phyloP scores from a whole-genome alignment of 768 basidiomycete species.

The Macrocybe gigantea region DNA sequence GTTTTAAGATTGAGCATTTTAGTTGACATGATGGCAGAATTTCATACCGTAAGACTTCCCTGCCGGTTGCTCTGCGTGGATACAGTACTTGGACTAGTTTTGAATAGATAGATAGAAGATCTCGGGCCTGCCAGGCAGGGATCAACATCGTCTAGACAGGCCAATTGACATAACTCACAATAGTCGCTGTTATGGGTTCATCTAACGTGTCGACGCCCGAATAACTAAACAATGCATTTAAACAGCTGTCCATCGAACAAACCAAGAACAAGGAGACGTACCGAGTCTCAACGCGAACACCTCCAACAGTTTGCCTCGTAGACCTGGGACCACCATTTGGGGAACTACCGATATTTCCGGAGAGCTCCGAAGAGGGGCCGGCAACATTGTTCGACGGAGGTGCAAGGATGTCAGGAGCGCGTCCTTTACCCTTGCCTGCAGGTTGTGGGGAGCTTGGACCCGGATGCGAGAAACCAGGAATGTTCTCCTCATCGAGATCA shows the following conservation, averaged over 20 bases:
- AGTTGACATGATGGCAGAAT: neutral
- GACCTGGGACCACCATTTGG: slow-evolving; percentile 32
- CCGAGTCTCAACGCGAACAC: slow-evolving; percentile 86
- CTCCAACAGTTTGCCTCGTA: slow-evolving; percentile 69
- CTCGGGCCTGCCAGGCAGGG: slow-evolving; percentile 57
- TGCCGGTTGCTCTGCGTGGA: slow-evolving; percentile 65
- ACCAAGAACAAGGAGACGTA: slow-evolving; percentile 23
- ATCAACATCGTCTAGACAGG: slow-evolving; percentile 3
- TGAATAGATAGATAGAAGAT: slow-evolving; percentile 83
- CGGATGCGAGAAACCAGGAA: slow-evolving; percentile 75
- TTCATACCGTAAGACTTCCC: slow-evolving; percentile 68
- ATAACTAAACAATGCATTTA: slow-evolving; percentile 38
- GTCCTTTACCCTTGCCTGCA: slow-evolving; percentile 66
- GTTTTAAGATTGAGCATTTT: neutral
- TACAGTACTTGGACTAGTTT: slow-evolving; percentile 94
- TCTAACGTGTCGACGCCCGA: slow-evolving; percentile 87
- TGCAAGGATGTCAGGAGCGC: slow-evolving; percentile 51
- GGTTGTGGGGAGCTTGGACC: slow-evolving; percentile 35
- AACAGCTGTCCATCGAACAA: neutral
- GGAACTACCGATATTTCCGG: slow-evolving; percentile 68
- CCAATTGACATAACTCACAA: slow-evolving; percentile 44
- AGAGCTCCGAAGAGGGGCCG: slow-evolving; percentile 34
- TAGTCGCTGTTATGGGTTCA: slow-evolving; percentile 84
- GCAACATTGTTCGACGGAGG: slow-evolving; percentile 32
- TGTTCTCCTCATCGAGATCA: slow-evolving; percentile 75